Evolutionary conservation across 371 early-diverging fungal genomes (phyloP).

Genomic region (Syncephalastrum sp.): DNA sequence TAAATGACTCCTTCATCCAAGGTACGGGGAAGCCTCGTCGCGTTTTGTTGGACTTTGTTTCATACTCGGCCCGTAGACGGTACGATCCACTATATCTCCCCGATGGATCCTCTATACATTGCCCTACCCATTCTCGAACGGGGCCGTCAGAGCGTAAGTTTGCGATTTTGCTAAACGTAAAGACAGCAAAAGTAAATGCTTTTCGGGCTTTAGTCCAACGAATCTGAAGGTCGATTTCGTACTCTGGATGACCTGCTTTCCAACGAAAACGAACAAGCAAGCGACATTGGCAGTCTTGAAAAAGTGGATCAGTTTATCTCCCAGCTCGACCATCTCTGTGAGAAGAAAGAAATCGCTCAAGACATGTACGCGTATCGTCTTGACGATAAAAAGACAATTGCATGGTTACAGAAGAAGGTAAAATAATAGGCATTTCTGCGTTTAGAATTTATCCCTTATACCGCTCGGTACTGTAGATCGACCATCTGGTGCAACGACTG

Average conservation of each 20-base stretch:
- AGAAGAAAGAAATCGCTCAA: slow-evolving; percentile 13
- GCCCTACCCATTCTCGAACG: slow-evolving; percentile 11
- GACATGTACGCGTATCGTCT: slow-evolving; percentile 16
- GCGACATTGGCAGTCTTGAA: neutral
- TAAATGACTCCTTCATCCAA: slow-evolving; percentile 7
- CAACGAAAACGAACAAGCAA: neutral
- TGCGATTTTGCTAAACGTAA: neutral
- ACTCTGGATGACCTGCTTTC: slow-evolving; percentile 14
- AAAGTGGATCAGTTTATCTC: neutral
- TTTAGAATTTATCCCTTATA: no score
- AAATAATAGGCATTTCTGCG: neutral
- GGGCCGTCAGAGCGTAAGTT: slow-evolving; percentile 8
- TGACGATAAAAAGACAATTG: slow-evolving; percentile 13
- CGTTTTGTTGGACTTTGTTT: neutral
- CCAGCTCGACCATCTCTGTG: slow-evolving; percentile 12
- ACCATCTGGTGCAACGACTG: neutral
- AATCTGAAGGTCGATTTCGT: slow-evolving; percentile 11
- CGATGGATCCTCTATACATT: slow-evolving; percentile 20
- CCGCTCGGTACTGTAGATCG: neutral
- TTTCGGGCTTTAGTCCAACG: no score
- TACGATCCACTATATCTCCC: slow-evolving; percentile 11
- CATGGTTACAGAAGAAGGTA: slow-evolving; percentile 17
- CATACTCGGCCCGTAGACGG: slow-evolving; percentile 10
- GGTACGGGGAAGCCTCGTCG: neutral
- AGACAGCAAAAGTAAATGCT: neutral